A percentile compares a stretch with the other conserved stretches of the same genome.
Conservation (phyloP, 2,329 filamentous ascomycete genomes). For the Huntiella omanensis region DNA sequence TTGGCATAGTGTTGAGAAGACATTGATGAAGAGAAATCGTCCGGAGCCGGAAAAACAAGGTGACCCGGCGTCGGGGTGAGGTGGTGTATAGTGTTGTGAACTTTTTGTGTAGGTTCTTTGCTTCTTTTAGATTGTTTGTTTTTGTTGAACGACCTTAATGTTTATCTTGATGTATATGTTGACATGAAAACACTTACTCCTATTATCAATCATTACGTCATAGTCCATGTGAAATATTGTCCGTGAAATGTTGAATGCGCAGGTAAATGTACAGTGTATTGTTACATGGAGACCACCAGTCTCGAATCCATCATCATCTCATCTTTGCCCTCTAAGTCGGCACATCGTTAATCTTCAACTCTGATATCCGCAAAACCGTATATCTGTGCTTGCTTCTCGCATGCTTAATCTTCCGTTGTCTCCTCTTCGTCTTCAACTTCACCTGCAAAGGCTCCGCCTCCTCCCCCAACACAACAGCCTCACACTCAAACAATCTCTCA, state of each 20-base stretch:
- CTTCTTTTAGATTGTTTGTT: not conserved
- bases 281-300: slow-evolving; percentile 4
- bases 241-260: not conserved
- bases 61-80: not conserved
- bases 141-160: not conserved
- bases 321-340: not conserved
- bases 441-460: slow-evolving; percentile 63
- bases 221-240: too few relatives aligned
- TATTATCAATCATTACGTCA: too few relatives aligned
- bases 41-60: slow-evolving; percentile 2
- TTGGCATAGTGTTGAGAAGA: slow-evolving; percentile 39
- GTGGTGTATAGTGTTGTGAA: not conserved
- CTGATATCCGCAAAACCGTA: slow-evolving; percentile 69
- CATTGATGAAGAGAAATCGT: slow-evolving; percentile 17
- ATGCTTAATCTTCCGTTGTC: slow-evolving; percentile 51
- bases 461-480: slow-evolving; percentile 65
- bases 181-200: too few relatives aligned
- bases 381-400: slow-evolving; percentile 82
- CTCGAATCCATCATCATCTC: not conserved
- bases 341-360: slow-evolving; percentile 44
- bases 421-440: slow-evolving; percentile 68
- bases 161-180: not conserved
- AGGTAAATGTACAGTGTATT: slow-evolving; percentile 8
- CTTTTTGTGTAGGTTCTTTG: not conserved
- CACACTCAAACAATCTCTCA: slow-evolving; percentile 65